Percentiles rank a stretch among this genome's conserved stretches.
phyloP scores from a whole-genome alignment of 768 basidiomycete genomes.

The Leccinum rimulosum region DNA sequence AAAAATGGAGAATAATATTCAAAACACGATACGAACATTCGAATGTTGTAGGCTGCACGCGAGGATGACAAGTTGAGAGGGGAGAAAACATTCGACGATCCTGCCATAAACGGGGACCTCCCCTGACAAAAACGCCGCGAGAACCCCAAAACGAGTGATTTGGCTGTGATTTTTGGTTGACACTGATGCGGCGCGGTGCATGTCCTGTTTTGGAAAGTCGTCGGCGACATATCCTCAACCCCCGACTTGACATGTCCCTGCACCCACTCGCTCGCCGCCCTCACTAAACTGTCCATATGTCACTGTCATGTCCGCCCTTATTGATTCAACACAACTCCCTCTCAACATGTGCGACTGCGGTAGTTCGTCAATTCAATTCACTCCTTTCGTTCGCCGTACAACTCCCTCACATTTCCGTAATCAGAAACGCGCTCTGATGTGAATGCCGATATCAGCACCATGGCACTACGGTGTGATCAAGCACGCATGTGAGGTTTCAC shows the following conservation, averaged over 20 bases:
- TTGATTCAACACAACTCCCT: constrained; percentile 5
- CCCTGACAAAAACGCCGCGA: constrained; percentile 23
- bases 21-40: constrained; percentile 4
- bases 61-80: background rate
- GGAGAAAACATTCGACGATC: constrained; percentile 26
- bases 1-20: constrained; percentile 13
- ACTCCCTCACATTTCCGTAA: constrained; percentile 32
- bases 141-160: constrained; percentile 26
- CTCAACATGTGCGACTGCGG: constrained; percentile 20
- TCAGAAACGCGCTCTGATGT: constrained; percentile 33
- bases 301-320: constrained; percentile 28
- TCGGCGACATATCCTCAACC: constrained; percentile 27
- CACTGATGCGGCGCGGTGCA: constrained; percentile 25
- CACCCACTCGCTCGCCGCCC: constrained; percentile 15
- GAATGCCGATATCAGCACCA: constrained; percentile 32
- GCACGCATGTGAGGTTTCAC: constrained; percentile 32
- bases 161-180: constrained; percentile 18
- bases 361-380: constrained; percentile 16
- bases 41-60: background rate
- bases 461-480: constrained; percentile 28
- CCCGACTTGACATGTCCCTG: constrained; percentile 23
- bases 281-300: constrained; percentile 22
- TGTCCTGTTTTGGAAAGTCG: constrained; percentile 19
- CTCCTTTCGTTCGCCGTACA: constrained; percentile 25
- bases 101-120: constrained; percentile 18